Evolutionary conservation across 192 early-diverging fungal genomes (phyloP), one percentile per base, ranked within the genome.

Genomic region (Backusella sp.): DNA sequence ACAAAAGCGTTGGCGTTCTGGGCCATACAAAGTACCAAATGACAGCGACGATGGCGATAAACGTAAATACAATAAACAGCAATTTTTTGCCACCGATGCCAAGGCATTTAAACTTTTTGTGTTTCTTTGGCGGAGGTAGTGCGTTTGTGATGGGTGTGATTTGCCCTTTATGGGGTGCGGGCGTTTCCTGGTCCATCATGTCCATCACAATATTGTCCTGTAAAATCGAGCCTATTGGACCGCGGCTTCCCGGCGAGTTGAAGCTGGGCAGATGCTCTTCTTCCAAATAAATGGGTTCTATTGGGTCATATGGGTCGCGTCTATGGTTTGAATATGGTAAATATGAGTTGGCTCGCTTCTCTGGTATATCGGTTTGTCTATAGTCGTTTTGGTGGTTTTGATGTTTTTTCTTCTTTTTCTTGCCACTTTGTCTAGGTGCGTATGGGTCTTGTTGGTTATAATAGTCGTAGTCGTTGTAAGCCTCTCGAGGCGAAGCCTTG

Each of bases 1-100:
- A 49, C 19, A 35, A 23, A 4, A 80, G 23, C 42, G 59, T 73
- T 3, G 72, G 75, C 6, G 36, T 46, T 23, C 80, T 72, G 0
- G 80, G 80, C 73, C 80, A 81, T 42, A 81, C 80, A 75, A 81
- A 75, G 30, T 72, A 81, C 71, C 75, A 74, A 42, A 77, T 37
- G 14, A 81, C 32, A 21, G 35, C 76, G 14, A 77, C 49, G 19
- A 77, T 12, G 12, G 73, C 44, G 53, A 77, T 53, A n/a, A 77
- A 67, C 0, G 36, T 39, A 77, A 76, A 72, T 42, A 44, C 53
- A 19, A 68, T 32, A 19, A 68, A 35, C 19, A 72, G 0, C 4
- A 49, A 17, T 49, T 77, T 73, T 19, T 72, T 66, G 21, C 66
- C 65, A 46, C 62, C 36, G 7, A 65, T 73, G 21, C 56, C 53